phyloP scores from a whole-genome alignment of 1,139 yeast species.

The Scheffersomyces illinoinensis region DNA sequence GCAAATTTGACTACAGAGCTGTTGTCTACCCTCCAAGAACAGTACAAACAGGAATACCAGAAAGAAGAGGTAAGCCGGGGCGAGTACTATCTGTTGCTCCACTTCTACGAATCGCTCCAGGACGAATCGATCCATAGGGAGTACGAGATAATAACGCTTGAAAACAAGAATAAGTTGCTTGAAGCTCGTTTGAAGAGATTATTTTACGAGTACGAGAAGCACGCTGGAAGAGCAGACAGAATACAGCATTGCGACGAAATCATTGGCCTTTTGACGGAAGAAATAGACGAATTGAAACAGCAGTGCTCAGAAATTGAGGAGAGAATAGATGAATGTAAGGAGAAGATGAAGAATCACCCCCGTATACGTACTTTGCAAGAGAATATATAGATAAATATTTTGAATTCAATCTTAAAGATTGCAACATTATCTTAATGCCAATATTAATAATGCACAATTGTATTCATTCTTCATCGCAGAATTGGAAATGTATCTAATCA shows the following conservation, averaged over 20 bases:
- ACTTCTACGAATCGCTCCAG: constrained; percentile 3
- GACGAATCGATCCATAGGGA: constrained; percentile 17
- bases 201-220: constrained; percentile 4
- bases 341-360: background rate
- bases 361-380: background rate
- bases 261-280: background rate
- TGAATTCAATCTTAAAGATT: background rate
- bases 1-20: background rate
- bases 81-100: constrained; percentile 6
- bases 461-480: too few relatives aligned
- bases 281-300: background rate
- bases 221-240: background rate
- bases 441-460: too few relatives aligned
- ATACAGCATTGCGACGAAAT: background rate
- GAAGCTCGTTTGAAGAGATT: constrained; percentile 8
- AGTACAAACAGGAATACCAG: background rate
- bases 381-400: background rate
- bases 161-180: constrained; percentile 13
- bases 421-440: background rate
- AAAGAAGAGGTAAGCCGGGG: constrained; percentile 5
- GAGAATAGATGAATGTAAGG: background rate
- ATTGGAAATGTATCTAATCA: background rate
- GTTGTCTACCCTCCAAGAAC: background rate
- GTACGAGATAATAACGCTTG: constrained; percentile 12
- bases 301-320: background rate